Percentiles rank a stretch among this genome's conserved stretches.
Evolutionary conservation across 2,329 filamentous ascomycete species (phyloP).

Genomic region (Pyricularia pennisetigena): DNA sequence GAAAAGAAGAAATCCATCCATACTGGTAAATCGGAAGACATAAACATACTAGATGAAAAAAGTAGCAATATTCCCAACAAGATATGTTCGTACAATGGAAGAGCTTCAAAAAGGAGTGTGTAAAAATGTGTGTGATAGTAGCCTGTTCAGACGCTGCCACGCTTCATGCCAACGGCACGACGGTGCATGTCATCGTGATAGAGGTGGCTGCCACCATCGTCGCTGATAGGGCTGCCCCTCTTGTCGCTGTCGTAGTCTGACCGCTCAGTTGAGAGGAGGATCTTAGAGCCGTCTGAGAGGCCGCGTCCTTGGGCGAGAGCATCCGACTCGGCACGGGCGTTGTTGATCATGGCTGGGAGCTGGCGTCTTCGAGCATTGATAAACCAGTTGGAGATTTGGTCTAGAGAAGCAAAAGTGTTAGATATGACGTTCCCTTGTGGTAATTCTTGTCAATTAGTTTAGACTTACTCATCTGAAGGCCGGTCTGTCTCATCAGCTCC

Average conservation of each 20-base stretch:
- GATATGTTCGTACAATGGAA: neutral
- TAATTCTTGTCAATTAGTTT: slow-evolving; percentile 4
- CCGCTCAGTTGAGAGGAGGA: slow-evolving; percentile 27
- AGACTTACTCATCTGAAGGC: slow-evolving; percentile 65
- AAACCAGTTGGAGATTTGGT: slow-evolving; percentile 73
- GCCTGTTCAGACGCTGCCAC: slow-evolving; percentile 31
- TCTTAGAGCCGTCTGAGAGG: slow-evolving; percentile 21
- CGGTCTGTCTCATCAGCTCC: slow-evolving; percentile 65
- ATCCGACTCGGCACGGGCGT: slow-evolving; percentile 40
- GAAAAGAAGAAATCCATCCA: neutral
- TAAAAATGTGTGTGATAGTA: neutral
- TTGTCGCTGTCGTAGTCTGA: slow-evolving; percentile 27
- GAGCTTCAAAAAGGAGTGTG: neutral
- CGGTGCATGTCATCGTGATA: slow-evolving; percentile 33
- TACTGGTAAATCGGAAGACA: neutral
- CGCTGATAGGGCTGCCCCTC: slow-evolving; percentile 30
- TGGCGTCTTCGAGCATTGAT: slow-evolving; percentile 66
- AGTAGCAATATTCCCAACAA: neutral
- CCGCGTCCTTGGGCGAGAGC: slow-evolving; percentile 28
- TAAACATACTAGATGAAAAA: neutral
- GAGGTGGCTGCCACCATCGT: slow-evolving; percentile 33
- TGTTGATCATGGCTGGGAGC: slow-evolving; percentile 49
- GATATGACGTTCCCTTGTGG: neutral
- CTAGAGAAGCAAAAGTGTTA: slow-evolving; percentile 21
- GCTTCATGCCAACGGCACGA: slow-evolving; percentile 26